Conservation (phyloP, 148 eudicot species). For the Rhododendron molle region DNA sequence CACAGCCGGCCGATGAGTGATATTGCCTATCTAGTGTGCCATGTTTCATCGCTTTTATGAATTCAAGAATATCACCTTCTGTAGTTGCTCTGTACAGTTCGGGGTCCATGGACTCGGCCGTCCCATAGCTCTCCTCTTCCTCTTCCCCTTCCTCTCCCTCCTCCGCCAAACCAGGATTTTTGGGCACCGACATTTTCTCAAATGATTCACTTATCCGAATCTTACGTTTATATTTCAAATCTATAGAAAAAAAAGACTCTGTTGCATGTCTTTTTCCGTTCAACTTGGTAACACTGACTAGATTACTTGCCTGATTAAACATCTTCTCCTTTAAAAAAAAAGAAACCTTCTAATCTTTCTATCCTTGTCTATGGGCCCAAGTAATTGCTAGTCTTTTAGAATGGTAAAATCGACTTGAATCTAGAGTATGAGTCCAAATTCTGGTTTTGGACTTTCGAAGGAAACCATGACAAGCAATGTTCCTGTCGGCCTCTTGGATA, state of each 20-base stretch:
- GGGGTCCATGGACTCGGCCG: conserved; percentile 20
- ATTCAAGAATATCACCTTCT: conserved; percentile 23
- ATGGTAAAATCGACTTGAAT: neutral
- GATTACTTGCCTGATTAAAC: neutral
- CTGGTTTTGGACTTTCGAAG: neutral
- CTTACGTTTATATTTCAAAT: neutral
- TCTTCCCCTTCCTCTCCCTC: conserved; percentile 6
- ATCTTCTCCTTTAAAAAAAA: neutral
- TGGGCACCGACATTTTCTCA: conserved; percentile 14
- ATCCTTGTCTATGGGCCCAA: neutral
- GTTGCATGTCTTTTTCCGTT: neutral
- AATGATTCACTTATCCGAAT: neutral
- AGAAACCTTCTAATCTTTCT: neutral
- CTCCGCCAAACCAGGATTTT: neutral
- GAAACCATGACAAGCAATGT: neutral
- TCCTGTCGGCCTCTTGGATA: neutral
- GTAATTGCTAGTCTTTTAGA: neutral
- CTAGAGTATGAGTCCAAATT: neutral
- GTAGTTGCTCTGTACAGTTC: conserved; percentile 19
- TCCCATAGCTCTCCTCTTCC: conserved; percentile 18
- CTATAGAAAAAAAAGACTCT: neutral
- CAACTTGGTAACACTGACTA: neutral
- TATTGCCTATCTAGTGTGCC: neutral
- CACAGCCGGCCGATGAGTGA: conserved; percentile 9
- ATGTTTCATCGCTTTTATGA: conserved; percentile 15